These are phyloP conservation scores for Thalassiosira profunda DNA, from an alignment of 108 stramenopile genomes.

Conservation along the genomic window DNA sequence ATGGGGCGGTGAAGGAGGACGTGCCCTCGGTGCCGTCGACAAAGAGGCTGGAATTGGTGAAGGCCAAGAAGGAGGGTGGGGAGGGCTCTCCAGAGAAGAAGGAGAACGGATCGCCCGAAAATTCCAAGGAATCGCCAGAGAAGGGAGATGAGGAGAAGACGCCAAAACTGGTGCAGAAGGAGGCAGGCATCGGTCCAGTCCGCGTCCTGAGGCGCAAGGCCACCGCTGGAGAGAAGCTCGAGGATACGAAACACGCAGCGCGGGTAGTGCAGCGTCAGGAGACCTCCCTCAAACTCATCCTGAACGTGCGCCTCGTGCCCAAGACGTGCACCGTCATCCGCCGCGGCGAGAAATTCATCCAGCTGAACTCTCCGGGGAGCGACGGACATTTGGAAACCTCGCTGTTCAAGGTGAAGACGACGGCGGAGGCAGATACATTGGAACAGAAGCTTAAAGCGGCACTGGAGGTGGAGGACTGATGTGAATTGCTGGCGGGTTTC, in stretches of 20 bases:
- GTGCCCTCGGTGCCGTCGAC: conserved; percentile 47
- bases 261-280: conserved; percentile 84
- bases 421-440: conserved; percentile 34
- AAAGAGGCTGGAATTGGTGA: conserved; percentile 22
- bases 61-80: conserved; percentile 7
- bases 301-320: conserved; percentile 59
- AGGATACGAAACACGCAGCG: conserved; percentile 2
- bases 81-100: conserved; percentile 1
- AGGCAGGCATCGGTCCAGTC: conserved; percentile 79
- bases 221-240: background rate
- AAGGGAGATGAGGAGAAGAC: conserved; percentile 5
- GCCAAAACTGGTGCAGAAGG: conserved; percentile 56
- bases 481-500: too few species aligned
- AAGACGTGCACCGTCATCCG: conserved; percentile 39
- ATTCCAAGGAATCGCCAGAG: conserved; percentile 13
- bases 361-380: conserved; percentile 30
- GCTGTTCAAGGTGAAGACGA: conserved; percentile 38
- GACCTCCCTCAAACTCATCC: conserved; percentile 61
- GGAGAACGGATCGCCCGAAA: background rate
- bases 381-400: conserved; percentile 27
- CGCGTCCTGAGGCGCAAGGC: conserved; percentile 52
- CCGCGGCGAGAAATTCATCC: conserved; percentile 44
- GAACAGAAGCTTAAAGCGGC: conserved; percentile 19
- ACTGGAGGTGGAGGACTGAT: conserved; percentile 10
- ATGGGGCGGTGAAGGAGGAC: conserved; percentile 14